Evolutionary conservation across 768 basidiomycete genomes (phyloP).

Genomic region (Suillus tomentosus): DNA sequence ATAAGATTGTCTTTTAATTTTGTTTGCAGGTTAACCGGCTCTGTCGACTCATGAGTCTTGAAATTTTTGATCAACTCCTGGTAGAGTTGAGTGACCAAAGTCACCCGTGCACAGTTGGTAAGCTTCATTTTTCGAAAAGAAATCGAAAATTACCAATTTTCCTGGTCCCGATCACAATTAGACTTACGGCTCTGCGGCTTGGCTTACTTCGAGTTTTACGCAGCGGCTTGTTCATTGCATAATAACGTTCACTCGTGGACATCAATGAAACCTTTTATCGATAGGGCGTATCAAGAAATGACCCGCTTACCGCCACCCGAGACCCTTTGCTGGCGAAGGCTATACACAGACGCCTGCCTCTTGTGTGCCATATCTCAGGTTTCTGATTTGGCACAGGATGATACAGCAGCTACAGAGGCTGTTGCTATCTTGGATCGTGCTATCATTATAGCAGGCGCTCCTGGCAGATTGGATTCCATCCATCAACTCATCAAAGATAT

Average conservation of each 20-base stretch:
- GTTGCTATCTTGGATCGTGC: conserved; percentile 73
- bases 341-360: conserved; percentile 79
- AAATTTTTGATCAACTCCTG: conserved; percentile 9
- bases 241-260: conserved; percentile 6
- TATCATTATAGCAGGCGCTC: conserved; percentile 82
- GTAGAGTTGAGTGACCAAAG: conserved; percentile 2
- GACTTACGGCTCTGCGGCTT: conserved; percentile 5
- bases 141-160: background rate
- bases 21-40: background rate
- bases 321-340: conserved; percentile 55
- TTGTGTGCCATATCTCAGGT: conserved; percentile 50
- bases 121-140: background rate
- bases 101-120: conserved; percentile 9
- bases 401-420: conserved; percentile 39
- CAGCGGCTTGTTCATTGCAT: conserved; percentile 8
- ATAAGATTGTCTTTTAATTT: background rate
- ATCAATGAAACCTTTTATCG: conserved; percentile 41
- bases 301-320: conserved; percentile 37
- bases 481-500: conserved; percentile 60
- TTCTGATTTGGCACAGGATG: conserved; percentile 15
- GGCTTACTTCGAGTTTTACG: background rate
- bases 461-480: conserved; percentile 68
- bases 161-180: conserved; percentile 9
- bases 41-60: background rate
- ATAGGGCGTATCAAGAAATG: conserved; percentile 52